These are phyloP conservation scores for Colletotrichum spaethianum DNA, from an alignment of 2,329 filamentous ascomycete species.

Conservation along the genomic window DNA sequence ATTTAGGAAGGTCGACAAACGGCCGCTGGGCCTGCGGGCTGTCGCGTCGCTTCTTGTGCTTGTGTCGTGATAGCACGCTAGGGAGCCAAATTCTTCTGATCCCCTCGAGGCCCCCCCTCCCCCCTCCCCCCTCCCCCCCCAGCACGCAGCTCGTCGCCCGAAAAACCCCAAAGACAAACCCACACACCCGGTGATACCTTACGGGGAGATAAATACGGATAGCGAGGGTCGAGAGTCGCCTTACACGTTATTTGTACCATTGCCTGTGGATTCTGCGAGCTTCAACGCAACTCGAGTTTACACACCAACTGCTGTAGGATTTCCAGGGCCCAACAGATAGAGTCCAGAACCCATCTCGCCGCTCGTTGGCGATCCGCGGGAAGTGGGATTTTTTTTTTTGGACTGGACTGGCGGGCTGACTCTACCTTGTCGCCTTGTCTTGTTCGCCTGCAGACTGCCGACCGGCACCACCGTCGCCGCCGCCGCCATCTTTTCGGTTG, in stretches of 20 bases:
- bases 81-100: conserved; percentile 25
- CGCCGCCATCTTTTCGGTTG: conserved; percentile 36
- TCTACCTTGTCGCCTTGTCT: conserved; percentile 27
- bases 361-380: conserved; percentile 23
- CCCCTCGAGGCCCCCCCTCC: conserved; percentile 22
- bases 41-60: conserved; percentile 20
- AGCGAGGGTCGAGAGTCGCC: neutral
- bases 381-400: conserved; percentile 25
- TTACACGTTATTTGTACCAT: neutral
- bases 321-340: neutral
- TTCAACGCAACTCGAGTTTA: neutral
- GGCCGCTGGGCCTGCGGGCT: conserved; percentile 34
- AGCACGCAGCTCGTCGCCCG: conserved; percentile 9
- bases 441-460: conserved; percentile 38
- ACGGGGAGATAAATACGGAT: conserved; percentile 4
- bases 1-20: conserved; percentile 41
- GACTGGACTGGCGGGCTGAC: conserved; percentile 25
- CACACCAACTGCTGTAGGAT: conserved; percentile 1
- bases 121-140: conserved; percentile 3
- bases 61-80: conserved; percentile 41
- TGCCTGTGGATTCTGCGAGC: neutral
- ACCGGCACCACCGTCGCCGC: conserved; percentile 37
- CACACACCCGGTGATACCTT: conserved; percentile 17
- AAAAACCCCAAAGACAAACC: conserved; percentile 19
- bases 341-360: neutral